Conservation (phyloP, 83 land plant species). For the Picea engelmannii region DNA sequence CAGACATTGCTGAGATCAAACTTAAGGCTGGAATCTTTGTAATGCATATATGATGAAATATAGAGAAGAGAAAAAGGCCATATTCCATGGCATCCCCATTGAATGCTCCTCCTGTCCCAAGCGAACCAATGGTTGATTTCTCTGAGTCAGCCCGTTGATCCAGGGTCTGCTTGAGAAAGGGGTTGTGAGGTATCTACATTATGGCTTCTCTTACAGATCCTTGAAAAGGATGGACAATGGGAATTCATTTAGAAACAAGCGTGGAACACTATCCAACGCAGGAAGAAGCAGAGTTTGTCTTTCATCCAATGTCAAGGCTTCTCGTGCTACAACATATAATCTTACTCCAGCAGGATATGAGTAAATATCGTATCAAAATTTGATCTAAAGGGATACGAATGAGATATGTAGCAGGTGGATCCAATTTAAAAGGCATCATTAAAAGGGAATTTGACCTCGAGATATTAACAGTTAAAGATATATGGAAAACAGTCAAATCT, state of each 20-base stretch:
- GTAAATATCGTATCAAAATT: too few species aligned
- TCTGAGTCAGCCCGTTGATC: not conserved
- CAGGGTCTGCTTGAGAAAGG: too few species aligned
- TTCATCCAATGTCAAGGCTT: too few species aligned
- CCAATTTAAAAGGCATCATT: too few species aligned
- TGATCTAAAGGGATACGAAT: too few species aligned
- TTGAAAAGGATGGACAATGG: constrained; percentile 2
- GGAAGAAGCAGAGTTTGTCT: not conserved
- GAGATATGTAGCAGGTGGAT: too few species aligned
- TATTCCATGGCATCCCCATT: constrained; percentile 25
- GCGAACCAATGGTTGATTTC: constrained; percentile 40
- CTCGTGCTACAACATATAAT: not conserved
- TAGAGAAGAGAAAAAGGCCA: constrained; percentile 28
- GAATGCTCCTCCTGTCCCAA: constrained; percentile 49
- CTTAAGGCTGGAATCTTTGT: constrained; percentile 76
- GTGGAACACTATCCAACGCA: not conserved
- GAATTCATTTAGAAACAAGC: not conserved
- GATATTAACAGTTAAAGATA: too few species aligned
- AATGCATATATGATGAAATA: constrained; percentile 58
- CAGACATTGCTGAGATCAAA: constrained; percentile 83
- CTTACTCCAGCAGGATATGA: too few species aligned
- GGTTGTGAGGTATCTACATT: not conserved
- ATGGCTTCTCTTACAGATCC: constrained; percentile 11
- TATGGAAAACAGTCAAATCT: too few species aligned
- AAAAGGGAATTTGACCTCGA: too few species aligned